A percentile compares a stretch with the other conserved stretches of the same genome.
phyloP scores from a whole-genome alignment of 176 grass and related monocot genomes.

The Chrysopogon serrulatus region DNA sequence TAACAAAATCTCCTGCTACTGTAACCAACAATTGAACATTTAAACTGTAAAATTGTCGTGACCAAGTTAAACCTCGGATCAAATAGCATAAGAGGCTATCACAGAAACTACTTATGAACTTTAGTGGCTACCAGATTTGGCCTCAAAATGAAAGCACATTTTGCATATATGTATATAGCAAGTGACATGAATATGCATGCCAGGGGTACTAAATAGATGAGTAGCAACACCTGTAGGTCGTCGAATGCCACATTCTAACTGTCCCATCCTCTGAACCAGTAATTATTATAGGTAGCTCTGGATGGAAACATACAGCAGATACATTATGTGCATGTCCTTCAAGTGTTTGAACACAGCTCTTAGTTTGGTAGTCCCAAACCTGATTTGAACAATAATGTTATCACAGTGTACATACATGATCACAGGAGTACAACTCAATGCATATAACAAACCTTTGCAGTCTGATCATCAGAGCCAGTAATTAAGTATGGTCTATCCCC shows the following conservation, averaged over 20 bases:
- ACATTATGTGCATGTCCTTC: constrained; percentile 99
- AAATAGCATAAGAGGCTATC: not conserved
- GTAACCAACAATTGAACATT: not conserved
- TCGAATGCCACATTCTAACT: constrained; percentile 90
- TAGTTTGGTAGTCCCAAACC: constrained; percentile 99
- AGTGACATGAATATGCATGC: not conserved
- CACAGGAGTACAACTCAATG: constrained; percentile 2
- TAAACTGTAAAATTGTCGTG: not conserved
- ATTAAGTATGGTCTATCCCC: constrained; percentile 88
- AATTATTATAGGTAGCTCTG: constrained; percentile 96
- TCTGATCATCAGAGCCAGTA: constrained; percentile 76
- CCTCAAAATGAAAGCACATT: not conserved
- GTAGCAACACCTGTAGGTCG: constrained; percentile 74
- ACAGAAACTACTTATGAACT: not conserved
- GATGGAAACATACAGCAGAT: constrained; percentile 94
- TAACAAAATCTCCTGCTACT: not conserved
- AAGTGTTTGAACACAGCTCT: constrained; percentile 97
- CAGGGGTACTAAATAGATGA: not conserved
- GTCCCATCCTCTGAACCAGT: constrained; percentile 99
- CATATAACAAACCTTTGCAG: constrained; percentile 50
- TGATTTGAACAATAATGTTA: constrained; percentile 41
- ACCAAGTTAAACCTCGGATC: not conserved
- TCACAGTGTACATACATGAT: not conserved
- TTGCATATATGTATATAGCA: not conserved
- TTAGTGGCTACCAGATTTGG: not conserved